These are phyloP conservation scores for Austroboletus niveus DNA, from an alignment of 1,284 basidiomycete species.

Conservation along the genomic window DNA sequence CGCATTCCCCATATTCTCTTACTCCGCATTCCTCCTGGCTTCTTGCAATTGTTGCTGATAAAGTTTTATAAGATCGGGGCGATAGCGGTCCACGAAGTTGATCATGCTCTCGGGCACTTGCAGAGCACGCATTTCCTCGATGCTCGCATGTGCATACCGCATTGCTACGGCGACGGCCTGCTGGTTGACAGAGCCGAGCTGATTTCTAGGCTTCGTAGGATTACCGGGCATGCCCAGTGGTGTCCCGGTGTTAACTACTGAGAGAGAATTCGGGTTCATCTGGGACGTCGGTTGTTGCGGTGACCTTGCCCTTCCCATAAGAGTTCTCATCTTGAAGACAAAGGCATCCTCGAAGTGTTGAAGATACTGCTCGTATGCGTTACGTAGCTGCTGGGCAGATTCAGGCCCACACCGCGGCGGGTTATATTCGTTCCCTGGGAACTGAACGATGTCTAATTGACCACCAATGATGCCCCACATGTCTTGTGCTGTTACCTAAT, in stretches of 20 bases:
- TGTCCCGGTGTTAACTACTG: constrained; percentile 13
- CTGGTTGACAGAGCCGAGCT: constrained; percentile 13
- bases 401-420: constrained; percentile 58
- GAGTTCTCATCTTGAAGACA: constrained; percentile 31
- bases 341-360: constrained; percentile 57
- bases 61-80: constrained; percentile 34
- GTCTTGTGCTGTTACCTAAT: constrained; percentile 56
- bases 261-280: constrained; percentile 9
- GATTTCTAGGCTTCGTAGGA: constrained; percentile 24
- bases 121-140: constrained; percentile 50
- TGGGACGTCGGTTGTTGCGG: constrained; percentile 17
- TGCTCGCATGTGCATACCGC: constrained; percentile 42
- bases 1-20: constrained; percentile 19
- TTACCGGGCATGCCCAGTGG: constrained; percentile 13
- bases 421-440: constrained; percentile 53
- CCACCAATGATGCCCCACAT: constrained; percentile 65
- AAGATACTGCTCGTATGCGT: constrained; percentile 61
- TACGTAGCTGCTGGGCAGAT: constrained; percentile 55
- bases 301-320: constrained; percentile 7
- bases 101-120: constrained; percentile 54
- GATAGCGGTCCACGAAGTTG: constrained; percentile 53
- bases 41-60: constrained; percentile 25
- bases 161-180: constrained; percentile 24
- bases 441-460: constrained; percentile 59
- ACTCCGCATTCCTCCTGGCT: constrained; percentile 25